phyloP scores from a whole-genome alignment of 2,329 filamentous ascomycete species.

The Hypoxylon sp. region DNA sequence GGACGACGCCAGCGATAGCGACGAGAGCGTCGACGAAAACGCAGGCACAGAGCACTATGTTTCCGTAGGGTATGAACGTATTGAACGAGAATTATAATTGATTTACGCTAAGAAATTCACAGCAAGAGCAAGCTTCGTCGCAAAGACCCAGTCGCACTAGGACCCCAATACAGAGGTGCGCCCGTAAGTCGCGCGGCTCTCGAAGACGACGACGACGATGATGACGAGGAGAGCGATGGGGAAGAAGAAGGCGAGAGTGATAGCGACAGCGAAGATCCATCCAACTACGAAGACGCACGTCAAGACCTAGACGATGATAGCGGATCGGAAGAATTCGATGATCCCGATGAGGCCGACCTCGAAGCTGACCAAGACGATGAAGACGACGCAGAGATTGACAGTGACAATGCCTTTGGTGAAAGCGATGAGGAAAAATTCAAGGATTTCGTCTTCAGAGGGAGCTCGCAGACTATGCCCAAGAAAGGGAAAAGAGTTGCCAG shows the following conservation, averaged over 20 bases:
- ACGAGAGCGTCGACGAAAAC: conserved; percentile 66
- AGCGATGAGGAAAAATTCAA: conserved; percentile 89
- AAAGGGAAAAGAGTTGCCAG: conserved; percentile 57
- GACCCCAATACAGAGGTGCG: conserved; percentile 84
- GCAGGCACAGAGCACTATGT: conserved; percentile 90
- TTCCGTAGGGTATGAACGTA: conserved; percentile 71
- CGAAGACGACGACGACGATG: conserved; percentile 59
- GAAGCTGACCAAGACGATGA: conserved; percentile 64
- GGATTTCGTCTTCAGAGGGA: conserved; percentile 76
- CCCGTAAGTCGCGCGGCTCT: conserved; percentile 77
- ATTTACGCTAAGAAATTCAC: conserved; percentile 35
- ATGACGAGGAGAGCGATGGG: conserved; percentile 58
- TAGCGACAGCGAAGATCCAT: conserved; percentile 50
- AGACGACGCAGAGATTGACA: conserved; percentile 73
- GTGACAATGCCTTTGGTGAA: conserved; percentile 80
- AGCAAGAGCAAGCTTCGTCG: conserved; percentile 88
- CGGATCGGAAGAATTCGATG: conserved; percentile 62
- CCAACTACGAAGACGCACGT: conserved; percentile 52
- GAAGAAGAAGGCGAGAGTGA: conserved; percentile 59
- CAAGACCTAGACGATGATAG: conserved; percentile 46
- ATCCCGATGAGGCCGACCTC: conserved; percentile 70
- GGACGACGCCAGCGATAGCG: conserved; percentile 69
- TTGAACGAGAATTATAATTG: conserved; percentile 32
- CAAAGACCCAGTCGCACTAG: conserved; percentile 77
- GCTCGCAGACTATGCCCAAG: conserved; percentile 64